Percentiles rank a stretch among this genome's conserved stretches.
Evolutionary conservation across 805 yeast species (phyloP).

Genomic region (Metschnikowia matae): DNA sequence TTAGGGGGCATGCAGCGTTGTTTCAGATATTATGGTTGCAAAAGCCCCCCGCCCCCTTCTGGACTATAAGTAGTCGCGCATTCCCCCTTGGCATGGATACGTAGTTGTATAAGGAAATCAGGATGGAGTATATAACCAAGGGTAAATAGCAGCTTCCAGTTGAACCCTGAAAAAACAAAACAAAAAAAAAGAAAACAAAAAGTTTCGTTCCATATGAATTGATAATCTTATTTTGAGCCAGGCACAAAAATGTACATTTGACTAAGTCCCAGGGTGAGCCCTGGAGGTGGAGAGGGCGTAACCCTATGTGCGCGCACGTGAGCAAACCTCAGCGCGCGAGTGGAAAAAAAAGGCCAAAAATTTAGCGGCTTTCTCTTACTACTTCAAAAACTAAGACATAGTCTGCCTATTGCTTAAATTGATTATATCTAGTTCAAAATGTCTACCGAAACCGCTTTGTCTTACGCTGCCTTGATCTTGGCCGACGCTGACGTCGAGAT

Average conservation of each 20-base stretch:
- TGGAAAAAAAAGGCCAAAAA: slow-evolving; percentile 11
- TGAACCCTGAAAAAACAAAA: not conserved
- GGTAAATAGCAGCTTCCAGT: not conserved
- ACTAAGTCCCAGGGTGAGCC: not conserved
- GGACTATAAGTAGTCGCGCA: not conserved
- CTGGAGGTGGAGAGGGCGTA: not conserved
- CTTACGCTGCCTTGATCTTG: slow-evolving; percentile 49
- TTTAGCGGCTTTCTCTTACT: slow-evolving; percentile 4
- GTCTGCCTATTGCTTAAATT: slow-evolving; percentile 48
- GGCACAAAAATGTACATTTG: not conserved
- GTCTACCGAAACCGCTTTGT: slow-evolving; percentile 47
- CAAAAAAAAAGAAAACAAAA: too few species aligned
- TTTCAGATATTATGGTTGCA: not conserved
- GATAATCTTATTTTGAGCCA: not conserved
- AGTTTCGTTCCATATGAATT: too few species aligned
- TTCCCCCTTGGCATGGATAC: not conserved
- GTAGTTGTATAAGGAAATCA: not conserved
- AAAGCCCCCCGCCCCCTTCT: not conserved
- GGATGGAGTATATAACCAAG: not conserved
- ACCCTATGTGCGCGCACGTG: slow-evolving; percentile 17
- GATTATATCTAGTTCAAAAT: slow-evolving; percentile 48
- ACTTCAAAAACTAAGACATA: slow-evolving; percentile 38
- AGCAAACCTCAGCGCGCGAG: slow-evolving; percentile 3
- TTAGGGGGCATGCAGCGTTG: not conserved
- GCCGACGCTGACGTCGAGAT: slow-evolving; percentile 47